These are phyloP conservation scores for Talaromyces amestolkiae DNA, from an alignment of 2,329 filamentous ascomycete genomes.

Conservation along the genomic window DNA sequence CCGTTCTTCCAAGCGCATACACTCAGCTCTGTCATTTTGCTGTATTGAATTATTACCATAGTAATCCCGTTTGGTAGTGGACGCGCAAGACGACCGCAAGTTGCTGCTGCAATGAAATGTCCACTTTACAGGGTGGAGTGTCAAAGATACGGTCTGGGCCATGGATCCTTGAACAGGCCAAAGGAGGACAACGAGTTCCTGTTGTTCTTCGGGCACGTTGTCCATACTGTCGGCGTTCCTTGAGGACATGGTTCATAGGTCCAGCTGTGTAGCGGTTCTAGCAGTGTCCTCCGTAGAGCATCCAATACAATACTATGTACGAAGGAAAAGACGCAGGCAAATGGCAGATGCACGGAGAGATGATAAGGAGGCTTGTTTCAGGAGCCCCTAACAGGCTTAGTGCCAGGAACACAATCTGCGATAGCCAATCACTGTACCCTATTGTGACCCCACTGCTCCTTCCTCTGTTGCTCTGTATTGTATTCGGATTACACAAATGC, in stretches of 20 bases:
- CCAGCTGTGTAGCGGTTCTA: background rate
- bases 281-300: background rate
- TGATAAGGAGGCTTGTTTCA: slow-evolving; percentile 10
- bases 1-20: slow-evolving; percentile 1
- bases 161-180: background rate
- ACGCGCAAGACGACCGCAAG: background rate
- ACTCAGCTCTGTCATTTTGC: background rate
- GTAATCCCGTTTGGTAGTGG: background rate
- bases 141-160: background rate
- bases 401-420: slow-evolving; percentile 11
- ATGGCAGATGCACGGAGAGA: background rate
- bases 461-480: background rate
- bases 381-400: slow-evolving; percentile 9
- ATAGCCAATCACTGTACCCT: background rate
- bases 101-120: background rate
- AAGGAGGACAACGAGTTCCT: background rate
- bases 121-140: background rate
- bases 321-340: background rate
- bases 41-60: background rate
- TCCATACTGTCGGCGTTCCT: background rate
- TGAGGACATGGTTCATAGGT: background rate
- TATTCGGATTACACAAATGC: background rate
- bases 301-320: background rate
- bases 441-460: background rate
- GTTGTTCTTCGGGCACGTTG: background rate